Conservation (phyloP, 2,329 filamentous ascomycete species). For the Colletotrichum karsti region DNA sequence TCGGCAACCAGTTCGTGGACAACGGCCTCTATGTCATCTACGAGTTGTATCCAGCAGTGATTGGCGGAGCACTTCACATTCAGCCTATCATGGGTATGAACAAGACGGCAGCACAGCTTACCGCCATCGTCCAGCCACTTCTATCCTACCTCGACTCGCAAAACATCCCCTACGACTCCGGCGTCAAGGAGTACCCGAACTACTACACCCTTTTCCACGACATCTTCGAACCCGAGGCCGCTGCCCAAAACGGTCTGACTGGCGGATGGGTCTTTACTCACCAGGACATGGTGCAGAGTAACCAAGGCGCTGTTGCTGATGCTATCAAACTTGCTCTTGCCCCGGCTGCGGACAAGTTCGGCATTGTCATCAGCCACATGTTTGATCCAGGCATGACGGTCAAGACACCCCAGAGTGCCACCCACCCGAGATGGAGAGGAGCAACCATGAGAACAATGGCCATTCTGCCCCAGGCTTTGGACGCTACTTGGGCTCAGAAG, state of each 20-base stretch:
- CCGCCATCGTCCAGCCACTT: conserved; percentile 16
- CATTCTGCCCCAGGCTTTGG: conserved; percentile 18
- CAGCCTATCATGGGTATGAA: conserved; percentile 32
- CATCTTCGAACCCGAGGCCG: conserved; percentile 26
- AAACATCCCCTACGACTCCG: conserved; percentile 16
- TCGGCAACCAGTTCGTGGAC: conserved; percentile 25
- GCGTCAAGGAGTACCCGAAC: conserved; percentile 14
- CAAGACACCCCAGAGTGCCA: conserved; percentile 18
- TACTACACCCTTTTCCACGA: conserved; percentile 28
- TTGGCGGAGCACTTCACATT: conserved; percentile 25
- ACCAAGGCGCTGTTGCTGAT: conserved; percentile 11
- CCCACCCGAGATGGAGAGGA: conserved; percentile 22
- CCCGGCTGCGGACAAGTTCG: background rate
- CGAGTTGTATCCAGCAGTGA: conserved; percentile 17
- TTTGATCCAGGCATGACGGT: conserved; percentile 15
- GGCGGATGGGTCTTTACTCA: conserved; percentile 30
- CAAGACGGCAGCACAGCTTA: conserved; percentile 22
- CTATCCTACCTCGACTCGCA: conserved; percentile 21
- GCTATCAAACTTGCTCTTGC: conserved; percentile 9
- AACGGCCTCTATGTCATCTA: conserved; percentile 28
- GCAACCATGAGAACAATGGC: conserved; percentile 28
- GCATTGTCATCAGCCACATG: conserved; percentile 26
- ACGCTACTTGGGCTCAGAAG: conserved; percentile 27
- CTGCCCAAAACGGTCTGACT: conserved; percentile 29
- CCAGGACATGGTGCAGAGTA: conserved; percentile 21